Conservation (phyloP, 495 filamentous ascomycete genomes). For the Penicillium chermesinum region DNA sequence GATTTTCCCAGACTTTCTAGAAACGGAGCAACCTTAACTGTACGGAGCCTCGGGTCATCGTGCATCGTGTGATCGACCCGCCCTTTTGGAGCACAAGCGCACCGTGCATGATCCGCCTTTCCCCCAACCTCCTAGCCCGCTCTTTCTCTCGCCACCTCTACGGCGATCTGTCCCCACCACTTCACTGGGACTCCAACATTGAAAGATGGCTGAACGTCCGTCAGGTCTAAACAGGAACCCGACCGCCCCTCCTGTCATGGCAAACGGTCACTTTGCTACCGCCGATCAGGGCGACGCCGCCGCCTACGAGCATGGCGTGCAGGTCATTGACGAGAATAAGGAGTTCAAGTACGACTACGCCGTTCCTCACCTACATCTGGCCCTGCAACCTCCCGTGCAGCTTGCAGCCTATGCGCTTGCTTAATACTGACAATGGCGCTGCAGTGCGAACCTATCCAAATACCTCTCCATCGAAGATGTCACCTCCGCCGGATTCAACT, state of each 20-base stretch:
- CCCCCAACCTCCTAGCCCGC: slow-evolving; percentile 17
- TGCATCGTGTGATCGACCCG: slow-evolving; percentile 20
- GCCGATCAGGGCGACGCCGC: slow-evolving; percentile 58
- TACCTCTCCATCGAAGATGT: slow-evolving; percentile 78
- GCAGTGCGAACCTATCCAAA: slow-evolving; percentile 69
- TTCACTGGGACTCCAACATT: slow-evolving; percentile 11
- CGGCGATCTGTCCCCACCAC: slow-evolving; percentile 24
- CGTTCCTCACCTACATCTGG: slow-evolving; percentile 2
- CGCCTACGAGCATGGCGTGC: slow-evolving; percentile 85
- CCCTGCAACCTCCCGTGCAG: slow-evolving; percentile 2
- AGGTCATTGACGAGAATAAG: slow-evolving; percentile 94
- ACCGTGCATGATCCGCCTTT: slow-evolving; percentile 9
- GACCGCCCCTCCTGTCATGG: slow-evolving; percentile 56
- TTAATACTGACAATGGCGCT: slow-evolving; percentile 19
- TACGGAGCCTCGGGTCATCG: slow-evolving; percentile 6
- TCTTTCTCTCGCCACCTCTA: slow-evolving; percentile 20
- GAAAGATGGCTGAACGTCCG: slow-evolving; percentile 26
- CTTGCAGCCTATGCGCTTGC: neutral
- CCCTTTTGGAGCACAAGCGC: neutral
- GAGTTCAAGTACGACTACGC: slow-evolving; percentile 72
- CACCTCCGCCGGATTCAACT: slow-evolving; percentile 89
- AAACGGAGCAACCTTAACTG: neutral
- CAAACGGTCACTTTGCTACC: slow-evolving; percentile 84
- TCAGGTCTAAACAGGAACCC: slow-evolving; percentile 30
- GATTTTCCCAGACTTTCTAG: neutral